Evolutionary conservation across 805 yeast genomes (phyloP), one percentile per base, ranked within the genome.

Genomic region (Nakazawaea wyomingensis): DNA sequence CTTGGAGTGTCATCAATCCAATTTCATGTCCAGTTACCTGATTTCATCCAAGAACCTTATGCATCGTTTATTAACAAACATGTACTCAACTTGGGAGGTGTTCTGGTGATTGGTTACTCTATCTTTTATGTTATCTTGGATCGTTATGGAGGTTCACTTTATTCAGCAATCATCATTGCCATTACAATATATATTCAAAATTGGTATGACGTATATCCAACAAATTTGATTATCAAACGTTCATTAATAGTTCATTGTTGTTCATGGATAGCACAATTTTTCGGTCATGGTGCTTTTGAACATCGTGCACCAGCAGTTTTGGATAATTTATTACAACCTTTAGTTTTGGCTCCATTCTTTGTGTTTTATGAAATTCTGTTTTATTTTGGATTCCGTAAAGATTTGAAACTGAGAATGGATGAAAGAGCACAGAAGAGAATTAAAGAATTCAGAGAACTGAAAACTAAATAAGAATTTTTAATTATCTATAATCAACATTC

Each of bases 331-430:
- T 64, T 82, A 4, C 97, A 89, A 56, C 93, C 97, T 4, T 59
- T 91, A 16, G 88, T 91, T 0, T 67, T 90, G 48, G 98, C 98
- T 1, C 98, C 98, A 1, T 88, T 77, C 55, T 90, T 91, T 58
- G 95, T 89, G 4, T 66, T 81, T 11, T 86, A 81, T 59, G 98
- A 93, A 59, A 55, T 82, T 3, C 71, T 85, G 11, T 86, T 87
- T 53, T 59, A 65, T 44, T 52, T 80, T n/a, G 96, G 96, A 0
- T 74, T 64, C 54, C 69, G 78, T 51, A 61, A 60, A 41, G 76
- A 72, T 21, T 60, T 82, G 43, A 68, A 78, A 46, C 67, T 63
- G 44, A 52, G 57, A 5, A 77, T 83, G 71, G 71, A 74, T 44
- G 61, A 55, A 39, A 53, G 65, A 52, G 79, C 77, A 27, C 72